phyloP scores from a whole-genome alignment of 108 stramenopile genomes.

The Skeletonema tropicum region DNA sequence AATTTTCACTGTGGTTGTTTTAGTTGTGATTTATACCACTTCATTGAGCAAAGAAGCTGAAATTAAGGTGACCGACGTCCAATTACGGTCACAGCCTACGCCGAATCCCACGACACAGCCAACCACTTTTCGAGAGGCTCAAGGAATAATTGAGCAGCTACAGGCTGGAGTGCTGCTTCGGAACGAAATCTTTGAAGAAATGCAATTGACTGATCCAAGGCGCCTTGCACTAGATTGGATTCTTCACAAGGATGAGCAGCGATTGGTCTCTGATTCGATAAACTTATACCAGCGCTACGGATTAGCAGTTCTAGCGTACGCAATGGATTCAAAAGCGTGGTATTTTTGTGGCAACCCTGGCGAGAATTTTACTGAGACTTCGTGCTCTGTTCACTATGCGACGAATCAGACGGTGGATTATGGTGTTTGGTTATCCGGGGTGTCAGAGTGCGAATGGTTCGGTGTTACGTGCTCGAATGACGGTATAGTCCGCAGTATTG shows the following conservation, averaged over 20 bases:
- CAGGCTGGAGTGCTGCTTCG: conserved; percentile 25
- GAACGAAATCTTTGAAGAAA: conserved; percentile 19
- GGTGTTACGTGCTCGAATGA: conserved; percentile 59
- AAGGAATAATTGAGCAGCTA: conserved; percentile 42
- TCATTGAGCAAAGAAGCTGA: background rate
- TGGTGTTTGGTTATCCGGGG: conserved; percentile 44
- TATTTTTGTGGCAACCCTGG: background rate
- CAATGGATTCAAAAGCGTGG: conserved; percentile 27
- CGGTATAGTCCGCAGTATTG: conserved; percentile 42
- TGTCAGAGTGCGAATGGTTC: conserved; percentile 61
- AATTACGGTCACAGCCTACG: background rate
- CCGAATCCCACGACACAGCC: conserved; percentile 23
- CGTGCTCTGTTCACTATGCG: background rate
- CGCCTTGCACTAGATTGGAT: conserved; percentile 36
- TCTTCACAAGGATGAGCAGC: conserved; percentile 22
- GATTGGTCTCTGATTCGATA: background rate
- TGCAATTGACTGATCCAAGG: conserved; percentile 13
- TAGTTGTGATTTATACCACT: conserved; percentile 28
- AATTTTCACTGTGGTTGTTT: conserved; percentile 37
- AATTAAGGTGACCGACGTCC: background rate
- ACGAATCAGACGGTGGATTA: background rate
- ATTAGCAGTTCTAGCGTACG: conserved; percentile 25
- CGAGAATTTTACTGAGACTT: conserved; percentile 3
- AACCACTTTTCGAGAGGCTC: conserved; percentile 28
- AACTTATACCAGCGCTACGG: conserved; percentile 29